Conservation (phyloP, 2,329 filamentous ascomycete genomes). For the Tolypocladium tundrense region DNA sequence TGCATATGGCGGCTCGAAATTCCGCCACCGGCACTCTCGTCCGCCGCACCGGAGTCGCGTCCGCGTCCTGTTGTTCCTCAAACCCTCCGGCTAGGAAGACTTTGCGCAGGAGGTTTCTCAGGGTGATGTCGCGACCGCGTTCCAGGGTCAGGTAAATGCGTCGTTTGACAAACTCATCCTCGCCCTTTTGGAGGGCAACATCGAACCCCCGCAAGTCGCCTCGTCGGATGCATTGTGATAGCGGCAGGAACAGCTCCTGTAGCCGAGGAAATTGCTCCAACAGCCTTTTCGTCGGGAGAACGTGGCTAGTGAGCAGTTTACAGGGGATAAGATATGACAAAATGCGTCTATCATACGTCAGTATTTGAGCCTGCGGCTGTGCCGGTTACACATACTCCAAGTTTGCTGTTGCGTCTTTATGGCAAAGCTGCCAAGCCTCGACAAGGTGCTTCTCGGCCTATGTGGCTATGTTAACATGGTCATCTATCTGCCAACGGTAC, state of each 20-base stretch:
- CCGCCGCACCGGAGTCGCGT: slow-evolving; percentile 50
- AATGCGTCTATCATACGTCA: slow-evolving; percentile 54
- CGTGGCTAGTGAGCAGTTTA: slow-evolving; percentile 78
- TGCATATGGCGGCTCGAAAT: slow-evolving; percentile 73
- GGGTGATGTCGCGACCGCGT: slow-evolving; percentile 77
- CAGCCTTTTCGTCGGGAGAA: slow-evolving; percentile 62
- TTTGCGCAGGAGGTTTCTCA: slow-evolving; percentile 86
- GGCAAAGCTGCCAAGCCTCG: slow-evolving; percentile 73
- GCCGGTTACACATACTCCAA: slow-evolving; percentile 53
- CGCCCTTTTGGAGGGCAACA: slow-evolving; percentile 64
- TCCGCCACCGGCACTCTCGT: slow-evolving; percentile 76
- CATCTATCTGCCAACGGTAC: slow-evolving; percentile 3
- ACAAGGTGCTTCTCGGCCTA: slow-evolving; percentile 73
- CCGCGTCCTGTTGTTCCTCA: slow-evolving; percentile 63
- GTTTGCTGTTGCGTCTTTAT: slow-evolving; percentile 62
- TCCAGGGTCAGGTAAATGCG: slow-evolving; percentile 94
- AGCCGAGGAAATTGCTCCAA: slow-evolving; percentile 68
- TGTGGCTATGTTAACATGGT: neutral
- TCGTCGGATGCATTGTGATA: slow-evolving; percentile 68
- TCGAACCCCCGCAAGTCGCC: slow-evolving; percentile 83
- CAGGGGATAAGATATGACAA: slow-evolving; percentile 92
- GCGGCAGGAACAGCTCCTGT: slow-evolving; percentile 65
- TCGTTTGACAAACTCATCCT: slow-evolving; percentile 86
- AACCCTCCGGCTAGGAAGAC: slow-evolving; percentile 81
- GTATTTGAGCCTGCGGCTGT: neutral